Base-by-base conservation (phyloP, 176 grass and related monocot genomes). In the Miscanthus lutarioriparius region DNA sequence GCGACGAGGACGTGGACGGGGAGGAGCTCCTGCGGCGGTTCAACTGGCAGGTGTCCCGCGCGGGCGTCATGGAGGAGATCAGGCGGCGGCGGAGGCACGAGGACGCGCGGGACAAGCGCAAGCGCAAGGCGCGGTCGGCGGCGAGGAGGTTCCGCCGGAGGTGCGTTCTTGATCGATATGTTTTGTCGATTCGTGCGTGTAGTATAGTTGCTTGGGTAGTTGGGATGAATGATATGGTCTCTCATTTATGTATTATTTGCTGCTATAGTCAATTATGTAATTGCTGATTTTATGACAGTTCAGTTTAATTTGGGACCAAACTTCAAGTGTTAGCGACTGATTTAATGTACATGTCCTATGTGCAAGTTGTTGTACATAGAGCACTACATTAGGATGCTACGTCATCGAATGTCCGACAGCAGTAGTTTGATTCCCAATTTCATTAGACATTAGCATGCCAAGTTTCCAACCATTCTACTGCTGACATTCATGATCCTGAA, bases 31-130 rank as follows among this genome's bases (percentile, higher is more conserved):
- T 97, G 3, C 65, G 77, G 72, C 16, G 40, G 84, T 92, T 97
- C 68, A 77, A 38, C 72, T 43, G 90, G 59, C 86, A 94, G 83
- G 90, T 92, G 36, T 47, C 74, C 17, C 89, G 82, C 16, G 80
- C 76, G 25, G 88, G 95, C 17, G 72, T 97, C 84, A 70, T 89
- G 61, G 86, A 90, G 92, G 95, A 97, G 90, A 62, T 91, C 67
- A 87, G 79, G 86, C 61, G 92, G n/a, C n/a, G n/a, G 38, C 74
- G 92, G 40, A 67, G 90, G 80, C 88, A 83, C 77, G 92, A 97
- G 92, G 84, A 92, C 74, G 75, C 74, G 33, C 80, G 81, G 59
- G 95, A 97, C 70, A 89, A 79, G 90, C 72, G 36, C 81, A 97
- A 91, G 75, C 81, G 95, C 59, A 97, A 94, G 84, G 73, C 64